phyloP scores from a whole-genome alignment of 2,329 filamentous ascomycete species.

The Sodiomyces alkalinus region DNA sequence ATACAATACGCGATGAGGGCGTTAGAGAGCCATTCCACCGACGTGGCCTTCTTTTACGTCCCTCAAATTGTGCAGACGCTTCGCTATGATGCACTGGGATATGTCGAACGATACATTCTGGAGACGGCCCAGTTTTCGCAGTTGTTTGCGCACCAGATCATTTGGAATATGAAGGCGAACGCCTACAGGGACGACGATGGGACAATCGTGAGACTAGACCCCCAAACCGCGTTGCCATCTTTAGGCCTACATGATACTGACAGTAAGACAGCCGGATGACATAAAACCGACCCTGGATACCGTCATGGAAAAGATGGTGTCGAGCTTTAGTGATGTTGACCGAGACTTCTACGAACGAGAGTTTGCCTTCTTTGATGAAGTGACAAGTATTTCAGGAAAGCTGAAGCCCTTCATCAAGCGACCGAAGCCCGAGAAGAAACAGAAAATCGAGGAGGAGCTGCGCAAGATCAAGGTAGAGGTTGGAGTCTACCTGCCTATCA shows the following conservation, averaged over 20 bases:
- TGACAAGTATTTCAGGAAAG: slow-evolving; percentile 90
- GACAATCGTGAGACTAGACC: slow-evolving; percentile 45
- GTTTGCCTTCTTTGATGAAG: slow-evolving; percentile 95
- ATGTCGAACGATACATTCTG: slow-evolving; percentile 90
- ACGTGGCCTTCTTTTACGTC: slow-evolving; percentile 97
- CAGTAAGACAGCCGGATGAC: slow-evolving; percentile 50
- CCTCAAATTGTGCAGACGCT: slow-evolving; percentile 94
- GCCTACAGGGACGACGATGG: slow-evolving; percentile 95
- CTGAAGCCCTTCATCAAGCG: slow-evolving; percentile 85
- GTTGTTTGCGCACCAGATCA: slow-evolving; percentile 95
- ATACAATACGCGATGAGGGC: slow-evolving; percentile 95
- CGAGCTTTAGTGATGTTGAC: slow-evolving; percentile 67
- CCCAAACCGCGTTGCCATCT: slow-evolving; percentile 1
- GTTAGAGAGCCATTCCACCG: slow-evolving; percentile 85
- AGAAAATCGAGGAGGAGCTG: slow-evolving; percentile 97
- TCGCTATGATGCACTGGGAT: slow-evolving; percentile 82
- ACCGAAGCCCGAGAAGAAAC: slow-evolving; percentile 92
- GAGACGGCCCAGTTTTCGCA: slow-evolving; percentile 98
- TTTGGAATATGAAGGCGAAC: slow-evolving; percentile 99
- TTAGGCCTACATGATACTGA: slow-evolving; percentile 8
- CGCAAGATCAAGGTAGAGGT: slow-evolving; percentile 95
- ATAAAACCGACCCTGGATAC: slow-evolving; percentile 89
- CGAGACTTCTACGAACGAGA: slow-evolving; percentile 83
- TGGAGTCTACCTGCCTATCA: slow-evolving; percentile 91
- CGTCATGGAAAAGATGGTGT: slow-evolving; percentile 72